Conservation (phyloP, 805 yeast genomes). For the Tetrapisispora nanseiensis region DNA sequence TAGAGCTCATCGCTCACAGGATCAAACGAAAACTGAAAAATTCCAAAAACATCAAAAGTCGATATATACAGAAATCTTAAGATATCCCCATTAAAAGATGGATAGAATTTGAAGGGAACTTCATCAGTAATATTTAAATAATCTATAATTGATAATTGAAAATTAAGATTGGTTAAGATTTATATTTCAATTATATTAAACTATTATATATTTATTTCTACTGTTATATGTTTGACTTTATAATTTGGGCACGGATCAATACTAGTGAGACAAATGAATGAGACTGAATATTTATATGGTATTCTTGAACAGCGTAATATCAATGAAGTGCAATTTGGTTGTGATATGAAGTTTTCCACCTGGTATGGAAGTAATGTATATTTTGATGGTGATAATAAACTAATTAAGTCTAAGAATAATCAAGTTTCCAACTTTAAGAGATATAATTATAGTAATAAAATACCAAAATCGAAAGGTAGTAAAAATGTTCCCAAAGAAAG, state of each 20-base stretch:
- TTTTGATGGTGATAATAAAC: slow-evolving; percentile 32
- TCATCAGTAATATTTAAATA: too few species aligned
- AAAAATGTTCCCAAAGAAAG: not conserved
- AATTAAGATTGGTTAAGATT: too few species aligned
- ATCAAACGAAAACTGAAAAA: too few species aligned
- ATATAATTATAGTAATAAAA: not conserved
- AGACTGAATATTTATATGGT: slow-evolving; percentile 42
- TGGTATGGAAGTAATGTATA: slow-evolving; percentile 88
- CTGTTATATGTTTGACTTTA: too few species aligned
- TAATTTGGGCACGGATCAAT: too few species aligned
- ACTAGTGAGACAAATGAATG: slow-evolving; percentile 9
- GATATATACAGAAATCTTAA: too few species aligned
- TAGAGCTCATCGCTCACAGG: not conserved
- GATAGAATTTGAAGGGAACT: too few species aligned
- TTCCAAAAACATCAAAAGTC: too few species aligned
- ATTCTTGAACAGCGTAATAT: slow-evolving; percentile 55
- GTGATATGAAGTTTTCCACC: slow-evolving; percentile 51
- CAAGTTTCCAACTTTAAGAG: not conserved
- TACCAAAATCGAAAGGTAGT: not conserved
- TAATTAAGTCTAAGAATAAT: not conserved
- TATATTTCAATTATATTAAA: too few species aligned
- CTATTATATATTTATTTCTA: too few species aligned
- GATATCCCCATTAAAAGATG: too few species aligned
- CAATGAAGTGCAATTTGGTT: slow-evolving; percentile 53
- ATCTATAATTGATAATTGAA: too few species aligned